Percentiles rank a stretch among this genome's conserved stretches.
Conservation (phyloP, 2,329 filamentous ascomycete species). For the Phaeophleospora eucalypticola region DNA sequence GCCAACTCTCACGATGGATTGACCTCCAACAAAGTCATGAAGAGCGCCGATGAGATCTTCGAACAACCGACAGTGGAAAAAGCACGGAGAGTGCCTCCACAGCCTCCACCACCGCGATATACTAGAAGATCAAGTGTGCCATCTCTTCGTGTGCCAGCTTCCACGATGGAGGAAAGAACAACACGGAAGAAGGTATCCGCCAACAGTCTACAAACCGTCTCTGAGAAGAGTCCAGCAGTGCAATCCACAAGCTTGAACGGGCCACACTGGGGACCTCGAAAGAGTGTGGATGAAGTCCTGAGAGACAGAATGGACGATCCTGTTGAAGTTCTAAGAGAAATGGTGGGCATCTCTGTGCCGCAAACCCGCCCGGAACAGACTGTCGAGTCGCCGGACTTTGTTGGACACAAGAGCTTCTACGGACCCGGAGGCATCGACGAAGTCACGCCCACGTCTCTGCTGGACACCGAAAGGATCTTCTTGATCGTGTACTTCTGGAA, state of each 20-base stretch:
- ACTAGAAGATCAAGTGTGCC: background rate
- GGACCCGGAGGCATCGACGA: conserved; percentile 1
- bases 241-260: background rate
- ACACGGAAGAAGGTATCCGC: background rate
- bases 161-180: background rate
- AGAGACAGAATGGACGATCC: background rate
- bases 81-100: background rate
- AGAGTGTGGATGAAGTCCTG: background rate
- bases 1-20: background rate
- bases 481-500: conserved; percentile 18
- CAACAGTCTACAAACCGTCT: background rate
- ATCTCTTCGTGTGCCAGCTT: background rate
- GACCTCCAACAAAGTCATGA: background rate
- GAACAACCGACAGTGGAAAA: no score
- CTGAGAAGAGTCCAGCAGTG: background rate
- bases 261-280: background rate
- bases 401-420: conserved; percentile 1
- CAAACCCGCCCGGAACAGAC: background rate
- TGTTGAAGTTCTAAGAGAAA: background rate
- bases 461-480: conserved; percentile 9
- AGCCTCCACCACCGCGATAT: background rate
- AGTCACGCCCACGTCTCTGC: conserved; percentile 2
- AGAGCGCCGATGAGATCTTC: no score
- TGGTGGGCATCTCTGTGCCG: background rate
- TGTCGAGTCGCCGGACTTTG: conserved; percentile 1